Evolutionary conservation across 164 flowering plant genomes (phyloP), one percentile per base, ranked within the genome.

Genomic region (Nelumbo lutea): DNA sequence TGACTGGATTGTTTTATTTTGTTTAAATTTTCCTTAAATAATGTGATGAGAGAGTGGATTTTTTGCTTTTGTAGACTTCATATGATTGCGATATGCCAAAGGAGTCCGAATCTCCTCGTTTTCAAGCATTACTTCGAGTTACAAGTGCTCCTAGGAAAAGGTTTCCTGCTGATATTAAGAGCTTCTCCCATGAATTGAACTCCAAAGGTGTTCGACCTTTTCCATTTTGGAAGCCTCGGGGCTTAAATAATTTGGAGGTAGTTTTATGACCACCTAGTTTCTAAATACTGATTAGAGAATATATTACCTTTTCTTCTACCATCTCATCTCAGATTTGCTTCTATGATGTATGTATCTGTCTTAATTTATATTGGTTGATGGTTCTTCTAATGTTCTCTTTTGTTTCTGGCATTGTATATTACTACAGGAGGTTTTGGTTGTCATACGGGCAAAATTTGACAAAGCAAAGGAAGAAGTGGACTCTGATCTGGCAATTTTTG

Each of bases 381-480:
- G n/a, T 11, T 14, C 45, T 42, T 7, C 57, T 53, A 53, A 13
- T 53, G 15, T 11, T 8, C 55, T 46, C 3, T 46, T 38, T 11
- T 4, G 42, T 41, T 14, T 48, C 40, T 14, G 52, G 60, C 53
- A 2, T 3, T 62, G 61, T 67, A 4, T n/a, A 47, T 44, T 47
- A 2, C 69, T 75, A 43, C 90, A 96, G 99, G 98, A 93, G 77
- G 85, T 91, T 50, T 80, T 93, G 77, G 89, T 82, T 56, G 88
- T 80, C 69, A 96, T 96, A 63, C 82, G 97, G 62, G 86, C 84
- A 66, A 93, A 85, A 75, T 96, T 96, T 81, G 98, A 96, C 80
- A 93, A 88, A 81, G 99, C 98, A 70, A 96, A 96, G 83, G 99
- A 96, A 82, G 99, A 93, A 86, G 99, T 96, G 66, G 88, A 96